Conservation (phyloP, 495 filamentous ascomycete genomes). For the Diplogelasinospora grovesii region DNA sequence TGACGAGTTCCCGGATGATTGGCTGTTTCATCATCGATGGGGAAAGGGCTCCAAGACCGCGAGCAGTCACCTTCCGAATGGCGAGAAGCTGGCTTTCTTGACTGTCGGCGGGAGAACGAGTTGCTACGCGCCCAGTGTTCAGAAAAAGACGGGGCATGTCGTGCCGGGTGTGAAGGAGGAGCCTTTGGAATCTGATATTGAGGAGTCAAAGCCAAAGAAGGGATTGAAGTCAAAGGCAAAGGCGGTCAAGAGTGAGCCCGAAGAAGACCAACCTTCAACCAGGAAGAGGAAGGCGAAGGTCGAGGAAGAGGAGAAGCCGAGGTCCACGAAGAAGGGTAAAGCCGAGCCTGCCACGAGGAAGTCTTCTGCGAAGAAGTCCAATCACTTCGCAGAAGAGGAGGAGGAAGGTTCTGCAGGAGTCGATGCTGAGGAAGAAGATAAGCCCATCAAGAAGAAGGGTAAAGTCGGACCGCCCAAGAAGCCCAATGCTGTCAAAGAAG, state of each 20-base stretch:
- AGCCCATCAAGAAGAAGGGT: constrained; percentile 24
- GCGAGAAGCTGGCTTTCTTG: constrained; percentile 72
- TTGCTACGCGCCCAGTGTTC: constrained; percentile 73
- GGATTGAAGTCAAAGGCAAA: constrained; percentile 17
- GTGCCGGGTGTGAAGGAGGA: constrained; percentile 30
- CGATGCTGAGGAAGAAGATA: constrained; percentile 7
- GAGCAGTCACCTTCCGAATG: constrained; percentile 62
- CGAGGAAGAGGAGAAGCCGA: constrained; percentile 7
- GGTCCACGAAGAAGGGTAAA: constrained; percentile 6
- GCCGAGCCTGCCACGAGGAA: no score
- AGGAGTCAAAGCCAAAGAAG: constrained; percentile 20
- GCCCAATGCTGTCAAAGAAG: constrained; percentile 9
- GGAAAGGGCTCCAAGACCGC: constrained; percentile 78
- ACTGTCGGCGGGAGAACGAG: constrained; percentile 87
- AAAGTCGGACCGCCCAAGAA: constrained; percentile 3
- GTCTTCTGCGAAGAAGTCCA: constrained; percentile 11
- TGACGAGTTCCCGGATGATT: constrained; percentile 76
- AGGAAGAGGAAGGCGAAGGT: constrained; percentile 8
- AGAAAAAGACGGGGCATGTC: constrained; percentile 61
- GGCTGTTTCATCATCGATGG: constrained; percentile 92
- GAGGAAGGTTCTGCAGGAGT: no score
- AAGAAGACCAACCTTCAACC: constrained; percentile 9
- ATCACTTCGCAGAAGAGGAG: constrained; percentile 8
- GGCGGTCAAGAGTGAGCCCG: constrained; percentile 1
- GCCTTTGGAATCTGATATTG: constrained; percentile 18